A percentile compares a stretch with the other conserved stretches of the same genome.
These are phyloP conservation scores for Botrytis sinoallii DNA, from an alignment of 2,329 filamentous ascomycete species.

Conservation along the genomic window DNA sequence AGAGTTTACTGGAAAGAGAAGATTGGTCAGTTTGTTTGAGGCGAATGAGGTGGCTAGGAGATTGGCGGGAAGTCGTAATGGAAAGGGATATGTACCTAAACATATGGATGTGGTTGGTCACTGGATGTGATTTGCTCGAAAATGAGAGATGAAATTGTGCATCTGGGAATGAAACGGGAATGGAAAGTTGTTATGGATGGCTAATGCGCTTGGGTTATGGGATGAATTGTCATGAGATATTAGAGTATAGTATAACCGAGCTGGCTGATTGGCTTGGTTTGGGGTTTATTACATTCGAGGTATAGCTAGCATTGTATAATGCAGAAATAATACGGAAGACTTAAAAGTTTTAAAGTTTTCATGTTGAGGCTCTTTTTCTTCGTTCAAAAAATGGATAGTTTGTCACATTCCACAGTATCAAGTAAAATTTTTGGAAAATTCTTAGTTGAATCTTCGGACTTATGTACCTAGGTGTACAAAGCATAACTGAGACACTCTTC, in stretches of 20 bases:
- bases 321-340: background rate
- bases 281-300: background rate
- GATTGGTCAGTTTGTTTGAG: conserved; percentile 54
- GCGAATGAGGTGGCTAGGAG: conserved; percentile 59
- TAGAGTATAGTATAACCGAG: background rate
- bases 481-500: too few species aligned
- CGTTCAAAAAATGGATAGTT: too few species aligned
- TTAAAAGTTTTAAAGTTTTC: background rate
- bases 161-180: background rate
- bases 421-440: too few species aligned
- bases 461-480: too few species aligned
- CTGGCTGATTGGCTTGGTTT: background rate
- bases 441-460: too few species aligned
- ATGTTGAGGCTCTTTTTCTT: background rate
- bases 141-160: too few species aligned
- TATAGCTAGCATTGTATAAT: background rate
- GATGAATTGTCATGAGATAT: background rate
- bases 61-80: conserved; percentile 22
- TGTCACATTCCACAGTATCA: too few species aligned
- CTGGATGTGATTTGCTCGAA: background rate
- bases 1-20: conserved; percentile 43
- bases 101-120: background rate
- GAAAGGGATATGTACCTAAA: too few species aligned
- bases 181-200: background rate
- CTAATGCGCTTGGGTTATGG: background rate